A percentile compares a stretch with the other conserved stretches of the same genome.
These are phyloP conservation scores for Canariomyces notabilis DNA, from an alignment of 2,329 filamentous ascomycete species.

Conservation along the genomic window DNA sequence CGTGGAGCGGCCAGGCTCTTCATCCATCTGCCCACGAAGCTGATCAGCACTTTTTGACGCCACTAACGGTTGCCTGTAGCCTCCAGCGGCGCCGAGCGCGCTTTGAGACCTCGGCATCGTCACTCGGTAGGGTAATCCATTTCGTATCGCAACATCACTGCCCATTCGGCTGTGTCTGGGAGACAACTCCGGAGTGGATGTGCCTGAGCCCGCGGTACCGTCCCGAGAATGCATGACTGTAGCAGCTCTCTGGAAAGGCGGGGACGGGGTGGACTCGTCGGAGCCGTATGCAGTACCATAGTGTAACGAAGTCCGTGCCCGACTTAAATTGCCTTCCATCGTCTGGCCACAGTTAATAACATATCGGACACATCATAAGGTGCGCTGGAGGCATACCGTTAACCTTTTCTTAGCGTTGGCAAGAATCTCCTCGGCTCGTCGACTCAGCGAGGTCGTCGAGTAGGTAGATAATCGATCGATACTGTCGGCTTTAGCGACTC, in stretches of 20 bases:
- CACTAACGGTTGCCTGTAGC: conserved; percentile 48
- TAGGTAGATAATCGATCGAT: conserved; percentile 39
- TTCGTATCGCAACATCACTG: conserved; percentile 54
- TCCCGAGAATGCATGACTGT: conserved; percentile 33
- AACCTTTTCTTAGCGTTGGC: conserved; percentile 87
- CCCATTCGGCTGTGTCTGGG: conserved; percentile 55
- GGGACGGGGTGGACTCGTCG: conserved; percentile 50
- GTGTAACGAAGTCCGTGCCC: conserved; percentile 66
- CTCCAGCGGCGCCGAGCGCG: conserved; percentile 55
- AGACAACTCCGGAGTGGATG: conserved; percentile 21
- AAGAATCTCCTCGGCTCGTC: conserved; percentile 81
- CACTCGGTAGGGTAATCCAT: conserved; percentile 36
- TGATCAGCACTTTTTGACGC: conserved; percentile 42
- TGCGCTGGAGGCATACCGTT: conserved; percentile 62
- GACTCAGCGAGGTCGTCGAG: conserved; percentile 71
- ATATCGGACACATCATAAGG: neutral
- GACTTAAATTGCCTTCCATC: conserved; percentile 86
- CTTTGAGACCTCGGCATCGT: conserved; percentile 57
- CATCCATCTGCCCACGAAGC: conserved; percentile 31
- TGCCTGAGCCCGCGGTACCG: conserved; percentile 13
- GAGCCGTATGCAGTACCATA: conserved; percentile 51
- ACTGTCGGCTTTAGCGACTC: conserved; percentile 24
- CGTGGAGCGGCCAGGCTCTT: conserved; percentile 27
- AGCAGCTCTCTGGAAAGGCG: conserved; percentile 40
- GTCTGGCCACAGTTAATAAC: conserved; percentile 48